A percentile compares a stretch with the other conserved stretches of the same genome.
Conservation (phyloP, 345 rosid genomes). For the Xanthoceras sorbifolium region DNA sequence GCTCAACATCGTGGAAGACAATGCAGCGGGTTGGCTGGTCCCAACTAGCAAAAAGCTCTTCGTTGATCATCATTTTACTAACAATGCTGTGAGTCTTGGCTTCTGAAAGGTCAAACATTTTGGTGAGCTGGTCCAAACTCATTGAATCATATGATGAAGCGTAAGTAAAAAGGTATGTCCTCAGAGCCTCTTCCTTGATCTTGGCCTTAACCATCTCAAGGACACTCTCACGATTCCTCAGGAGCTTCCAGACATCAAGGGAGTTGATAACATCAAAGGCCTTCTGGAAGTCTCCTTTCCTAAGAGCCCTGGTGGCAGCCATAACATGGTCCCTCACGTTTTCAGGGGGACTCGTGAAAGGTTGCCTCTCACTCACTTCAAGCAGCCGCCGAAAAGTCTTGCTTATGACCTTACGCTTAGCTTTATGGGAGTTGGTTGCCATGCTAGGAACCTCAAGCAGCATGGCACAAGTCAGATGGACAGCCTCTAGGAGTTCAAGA, state of each 20-base stretch:
- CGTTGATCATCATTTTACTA: constrained; percentile 87
- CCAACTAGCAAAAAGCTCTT: constrained; percentile 82
- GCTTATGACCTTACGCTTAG: constrained; percentile 71
- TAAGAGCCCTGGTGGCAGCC: constrained; percentile 83
- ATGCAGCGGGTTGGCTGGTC: constrained; percentile 81
- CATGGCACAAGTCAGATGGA: too few species aligned
- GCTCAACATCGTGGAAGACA: constrained; percentile 73
- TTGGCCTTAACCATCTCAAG: constrained; percentile 74
- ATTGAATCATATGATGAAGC: constrained; percentile 59
- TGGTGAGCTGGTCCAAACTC: constrained; percentile 66
- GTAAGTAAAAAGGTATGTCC: constrained; percentile 75
- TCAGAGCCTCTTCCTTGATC: constrained; percentile 86
- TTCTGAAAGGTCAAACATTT: constrained; percentile 76
- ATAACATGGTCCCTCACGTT: constrained; percentile 88
- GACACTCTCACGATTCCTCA: constrained; percentile 53
- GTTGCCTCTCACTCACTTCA: constrained; percentile 74
- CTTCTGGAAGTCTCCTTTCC: constrained; percentile 72
- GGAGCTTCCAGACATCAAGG: constrained; percentile 83
- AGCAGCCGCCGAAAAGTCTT: too few species aligned
- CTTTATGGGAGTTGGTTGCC: constrained; percentile 67
- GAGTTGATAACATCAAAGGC: constrained; percentile 63
- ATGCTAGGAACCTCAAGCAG: constrained; percentile 55
- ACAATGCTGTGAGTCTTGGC: constrained; percentile 58
- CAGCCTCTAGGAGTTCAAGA: constrained; percentile 89
- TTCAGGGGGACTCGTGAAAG: constrained; percentile 83